Base-by-base conservation (phyloP, 352 stramenopile genomes). In the Globisporangium carolinianum region DNA sequence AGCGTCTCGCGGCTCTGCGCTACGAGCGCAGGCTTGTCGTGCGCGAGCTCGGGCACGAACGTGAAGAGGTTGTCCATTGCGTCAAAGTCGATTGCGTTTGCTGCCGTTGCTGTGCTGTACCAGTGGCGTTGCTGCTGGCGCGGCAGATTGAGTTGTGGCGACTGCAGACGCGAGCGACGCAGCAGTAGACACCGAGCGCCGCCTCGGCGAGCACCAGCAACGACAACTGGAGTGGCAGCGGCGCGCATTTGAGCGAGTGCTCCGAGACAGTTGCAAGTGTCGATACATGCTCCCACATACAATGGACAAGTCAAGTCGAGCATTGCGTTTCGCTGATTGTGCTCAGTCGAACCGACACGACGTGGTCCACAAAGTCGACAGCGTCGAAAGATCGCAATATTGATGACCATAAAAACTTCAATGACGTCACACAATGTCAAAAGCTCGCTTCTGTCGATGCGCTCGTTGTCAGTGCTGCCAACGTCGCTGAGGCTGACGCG, bases 1-100 rank as follows among this genome's bases (percentile, higher is more conserved):
- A 89, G 66, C 58, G 73, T 75, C 55, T 87, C 73, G 42, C 68
- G 73, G 47, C 73, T 77, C 17, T 53, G 46, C 42, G 68, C 59
- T 4, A 87, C 59, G 36, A 79, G 65, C 8, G 67, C 67, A 24
- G 53, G 61, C 41, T 76, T 69, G 63, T 74, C 61, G n/a, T 76
- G 47, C 18, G 61, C 55, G 14, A 72, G 58, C 17, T 77, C 69
- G 4, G 69, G 57, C n/a, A 87, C 76, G 39, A 87, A 89, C 17
- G 67, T 61, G 52, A 89, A 87, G 18, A 79, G 52, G 63, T 49
- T 47, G n/a, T 52, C 42, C 57, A 62, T 54, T 6, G 45, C 42
- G 56, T 62, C 61, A 47, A 63, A 63, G 43, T 63, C 58, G 37
- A 58, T 50, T 32, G 51, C 17, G 3, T 24, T 10, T 2, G 38